Base-by-base conservation (phyloP, 2,329 filamentous ascomycete species). In the Huntiella bhutanensis region DNA sequence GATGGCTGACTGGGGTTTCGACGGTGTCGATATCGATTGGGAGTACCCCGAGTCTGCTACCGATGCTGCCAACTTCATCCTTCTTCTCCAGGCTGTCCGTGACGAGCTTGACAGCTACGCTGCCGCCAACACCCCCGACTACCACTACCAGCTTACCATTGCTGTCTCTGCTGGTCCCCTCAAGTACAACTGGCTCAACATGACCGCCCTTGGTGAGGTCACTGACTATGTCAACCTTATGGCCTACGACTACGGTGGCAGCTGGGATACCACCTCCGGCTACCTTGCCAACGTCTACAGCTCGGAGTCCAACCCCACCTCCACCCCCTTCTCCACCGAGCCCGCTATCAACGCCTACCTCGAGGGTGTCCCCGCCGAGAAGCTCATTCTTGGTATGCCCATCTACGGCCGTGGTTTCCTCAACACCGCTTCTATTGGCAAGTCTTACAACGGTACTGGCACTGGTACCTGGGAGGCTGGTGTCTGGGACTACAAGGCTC, bases 401-500 rank as follows among this genome's bases (percentile, higher is more conserved):
- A 65, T 92, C 5, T 91, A 91, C 57, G 84, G 83, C 1, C 77
- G 81, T 16, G 66, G 77, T 0, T 91, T 88, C 55, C 13, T 55
- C 34, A 44, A 53, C 22, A 71, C 84, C 0, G 59, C 64, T n/a
- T 82, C 82, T 0, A 69, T 78, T 1, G 84, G 83, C 6, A 60
- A 70, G 51, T 48, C 69, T 0, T 91, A 68, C 61, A 68, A 55
- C 3, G 80, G 81, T 13, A 61, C 79, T 16, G 82, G 82, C 2
- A 57, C 62, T 11, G 82, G 82, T 0, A 76, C 68, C 45, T 88
- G 77, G 75, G 82, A 91, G 60, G 63, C 67, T 13, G 81, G 81
- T 0, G 65, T 85, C 2, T 88, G 79, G 74, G 82, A 92, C 58
- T 91, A 82, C 67, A 91, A 87, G 63, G 78, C 61, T 0, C 68